Conservation (phyloP, 139 green algal genomes). For the Pseudopediastrum boryanum region DNA sequence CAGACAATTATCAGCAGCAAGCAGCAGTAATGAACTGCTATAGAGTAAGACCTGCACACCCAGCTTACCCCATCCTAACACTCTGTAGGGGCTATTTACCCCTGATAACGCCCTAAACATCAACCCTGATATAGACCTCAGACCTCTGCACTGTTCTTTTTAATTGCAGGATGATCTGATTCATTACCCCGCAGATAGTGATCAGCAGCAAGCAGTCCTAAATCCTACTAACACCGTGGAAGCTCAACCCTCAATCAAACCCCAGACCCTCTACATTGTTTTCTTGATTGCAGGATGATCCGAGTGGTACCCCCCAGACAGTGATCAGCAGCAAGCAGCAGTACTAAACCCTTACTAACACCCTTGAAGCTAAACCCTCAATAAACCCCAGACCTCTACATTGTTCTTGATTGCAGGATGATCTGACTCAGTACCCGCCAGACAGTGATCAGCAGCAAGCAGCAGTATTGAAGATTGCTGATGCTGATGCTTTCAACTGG, state of each 20-base stretch:
- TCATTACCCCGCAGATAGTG: too few relatives aligned
- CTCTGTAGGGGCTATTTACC: too few relatives aligned
- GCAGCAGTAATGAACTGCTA: slow-evolving; percentile 55
- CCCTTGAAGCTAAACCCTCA: background rate
- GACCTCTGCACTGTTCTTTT: too few relatives aligned
- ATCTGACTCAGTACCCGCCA: slow-evolving; percentile 49
- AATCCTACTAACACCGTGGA: background rate
- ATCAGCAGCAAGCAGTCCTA: background rate
- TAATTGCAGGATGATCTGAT: background rate
- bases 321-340: background rate
- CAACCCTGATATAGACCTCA: too few relatives aligned
- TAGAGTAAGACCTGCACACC: too few relatives aligned
- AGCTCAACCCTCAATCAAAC: background rate
- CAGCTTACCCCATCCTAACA: too few relatives aligned
- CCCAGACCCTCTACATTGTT: too few relatives aligned
- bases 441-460: slow-evolving; percentile 80
- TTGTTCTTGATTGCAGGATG: slow-evolving; percentile 35
- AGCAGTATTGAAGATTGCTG: slow-evolving; percentile 62
- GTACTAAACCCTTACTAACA: background rate
- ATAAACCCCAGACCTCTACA: background rate
- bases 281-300: too few relatives aligned
- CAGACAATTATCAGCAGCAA: slow-evolving; percentile 80
- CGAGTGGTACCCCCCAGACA: too few relatives aligned
- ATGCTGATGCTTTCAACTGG: slow-evolving; percentile 90
- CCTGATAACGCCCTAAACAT: too few relatives aligned